These are phyloP conservation scores for Quercus ilex DNA, from an alignment of 306 rosid species.

Conservation along the genomic window DNA sequence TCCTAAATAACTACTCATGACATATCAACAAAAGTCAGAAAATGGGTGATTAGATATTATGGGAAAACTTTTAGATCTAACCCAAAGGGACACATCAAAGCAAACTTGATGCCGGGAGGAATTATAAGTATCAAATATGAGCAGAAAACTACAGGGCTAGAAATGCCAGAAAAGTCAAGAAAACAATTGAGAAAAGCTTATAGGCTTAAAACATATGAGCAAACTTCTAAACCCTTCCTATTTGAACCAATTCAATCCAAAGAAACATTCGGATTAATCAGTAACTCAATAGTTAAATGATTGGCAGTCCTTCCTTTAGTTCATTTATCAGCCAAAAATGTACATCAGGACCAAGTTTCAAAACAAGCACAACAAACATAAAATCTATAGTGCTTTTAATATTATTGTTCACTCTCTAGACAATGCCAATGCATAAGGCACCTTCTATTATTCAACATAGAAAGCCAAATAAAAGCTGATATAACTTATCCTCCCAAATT, in stretches of 20 bases:
- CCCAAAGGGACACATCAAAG: not conserved
- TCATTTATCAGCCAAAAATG: not conserved
- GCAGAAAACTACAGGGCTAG: not conserved
- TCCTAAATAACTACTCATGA: not conserved
- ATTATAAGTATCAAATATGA: not conserved
- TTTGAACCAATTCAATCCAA: not conserved
- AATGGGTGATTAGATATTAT: slow-evolving; percentile 1
- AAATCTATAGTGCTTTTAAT: not conserved
- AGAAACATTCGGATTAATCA: not conserved
- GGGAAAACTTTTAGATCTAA: not conserved
- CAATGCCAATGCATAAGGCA: not conserved
- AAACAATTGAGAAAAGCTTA: not conserved
- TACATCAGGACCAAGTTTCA: not conserved
- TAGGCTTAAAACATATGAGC: not conserved
- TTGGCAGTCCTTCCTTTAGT: no score
- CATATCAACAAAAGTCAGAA: not conserved
- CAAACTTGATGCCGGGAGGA: not conserved
- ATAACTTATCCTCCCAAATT: no score
- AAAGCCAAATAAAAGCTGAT: no score
- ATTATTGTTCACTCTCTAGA: not conserved
- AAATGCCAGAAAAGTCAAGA: not conserved
- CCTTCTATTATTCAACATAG: not conserved
- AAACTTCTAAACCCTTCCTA: not conserved
- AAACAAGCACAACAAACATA: not conserved
- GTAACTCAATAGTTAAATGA: not conserved